phyloP scores from a whole-genome alignment of 768 basidiomycete species.

The Cystofilobasidium capitatum region DNA sequence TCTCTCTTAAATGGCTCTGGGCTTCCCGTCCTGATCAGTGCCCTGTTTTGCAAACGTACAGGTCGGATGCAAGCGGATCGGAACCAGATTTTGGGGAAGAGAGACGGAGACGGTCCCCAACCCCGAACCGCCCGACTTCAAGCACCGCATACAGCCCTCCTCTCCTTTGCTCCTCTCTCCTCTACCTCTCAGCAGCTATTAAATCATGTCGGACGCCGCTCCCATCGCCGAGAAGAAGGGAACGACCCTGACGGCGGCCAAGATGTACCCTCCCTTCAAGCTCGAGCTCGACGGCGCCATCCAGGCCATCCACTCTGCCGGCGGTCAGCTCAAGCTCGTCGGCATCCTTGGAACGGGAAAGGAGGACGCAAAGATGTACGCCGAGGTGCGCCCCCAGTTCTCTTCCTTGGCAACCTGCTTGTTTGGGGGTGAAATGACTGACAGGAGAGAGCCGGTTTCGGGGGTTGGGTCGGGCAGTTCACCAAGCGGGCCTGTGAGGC shows the following conservation, averaged over 20 bases:
- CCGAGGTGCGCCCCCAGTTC: constrained; percentile 40
- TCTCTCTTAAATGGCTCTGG: too few species aligned
- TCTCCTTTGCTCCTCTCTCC: background rate
- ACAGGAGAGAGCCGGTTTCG: background rate
- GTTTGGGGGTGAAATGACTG: background rate
- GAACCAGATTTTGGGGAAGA: too few species aligned
- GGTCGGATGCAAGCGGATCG: too few species aligned
- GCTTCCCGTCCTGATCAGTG: too few species aligned
- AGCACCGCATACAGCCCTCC: background rate
- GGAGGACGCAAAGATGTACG: constrained; percentile 44
- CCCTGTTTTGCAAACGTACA: too few species aligned
- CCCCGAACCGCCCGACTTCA: too few species aligned
- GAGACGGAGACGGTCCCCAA: too few species aligned
- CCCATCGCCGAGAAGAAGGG: constrained; percentile 1
- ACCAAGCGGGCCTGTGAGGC: constrained; percentile 82
- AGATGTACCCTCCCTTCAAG: constrained; percentile 27
- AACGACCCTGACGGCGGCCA: constrained; percentile 21
- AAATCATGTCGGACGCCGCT: constrained; percentile 3
- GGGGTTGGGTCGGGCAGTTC: constrained; percentile 47
- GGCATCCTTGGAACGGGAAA: constrained; percentile 73
- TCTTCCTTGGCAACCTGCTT: background rate
- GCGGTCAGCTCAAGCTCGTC: constrained; percentile 48
- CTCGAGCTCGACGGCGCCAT: constrained; percentile 21
- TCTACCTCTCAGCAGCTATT: background rate
- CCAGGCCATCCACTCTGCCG: constrained; percentile 1